These are phyloP conservation scores for Paecilomyces niveus DNA, from an alignment of 2,329 filamentous ascomycete genomes.

Conservation along the genomic window DNA sequence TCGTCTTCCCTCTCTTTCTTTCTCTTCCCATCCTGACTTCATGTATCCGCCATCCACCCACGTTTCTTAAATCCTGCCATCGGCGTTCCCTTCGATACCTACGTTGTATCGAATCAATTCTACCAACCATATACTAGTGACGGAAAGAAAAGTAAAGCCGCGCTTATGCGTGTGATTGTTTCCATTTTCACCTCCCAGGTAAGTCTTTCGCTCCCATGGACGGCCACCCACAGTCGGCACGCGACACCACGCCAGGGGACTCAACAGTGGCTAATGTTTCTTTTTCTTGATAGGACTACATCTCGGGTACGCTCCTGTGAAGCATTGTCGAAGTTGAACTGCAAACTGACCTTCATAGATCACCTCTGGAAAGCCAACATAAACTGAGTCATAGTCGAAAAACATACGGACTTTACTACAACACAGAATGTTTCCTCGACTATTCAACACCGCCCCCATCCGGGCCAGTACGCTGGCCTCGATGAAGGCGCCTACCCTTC, in stretches of 20 bases:
- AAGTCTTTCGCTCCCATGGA: slow-evolving; percentile 22
- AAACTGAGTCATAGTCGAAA: slow-evolving; percentile 42
- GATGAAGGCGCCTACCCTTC: slow-evolving; percentile 25
- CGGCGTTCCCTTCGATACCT: not conserved
- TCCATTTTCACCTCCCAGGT: slow-evolving; percentile 85
- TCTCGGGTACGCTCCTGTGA: slow-evolving; percentile 45
- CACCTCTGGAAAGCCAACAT: slow-evolving; percentile 63
- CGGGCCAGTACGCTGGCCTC: slow-evolving; percentile 40
- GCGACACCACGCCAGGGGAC: not conserved
- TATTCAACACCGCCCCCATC: slow-evolving; percentile 46
- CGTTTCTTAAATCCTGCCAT: slow-evolving; percentile 5
- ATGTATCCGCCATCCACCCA: slow-evolving; percentile 13
- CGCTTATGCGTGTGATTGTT: slow-evolving; percentile 79
- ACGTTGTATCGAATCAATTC: not conserved
- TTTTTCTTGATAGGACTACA: slow-evolving; percentile 49
- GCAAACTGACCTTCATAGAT: slow-evolving; percentile 37
- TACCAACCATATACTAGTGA: slow-evolving; percentile 17
- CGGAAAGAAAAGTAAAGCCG: slow-evolving; percentile 39
- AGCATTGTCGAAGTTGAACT: slow-evolving; percentile 3
- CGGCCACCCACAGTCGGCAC: not conserved
- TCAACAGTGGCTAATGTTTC: not conserved
- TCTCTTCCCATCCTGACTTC: slow-evolving; percentile 13
- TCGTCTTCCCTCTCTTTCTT: slow-evolving; percentile 8
- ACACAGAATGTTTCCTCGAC: slow-evolving; percentile 47
- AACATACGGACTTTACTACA: slow-evolving; percentile 11